Evolutionary conservation across 768 basidiomycete genomes (phyloP).

Genomic region (Candolleomyces aberdarensis): DNA sequence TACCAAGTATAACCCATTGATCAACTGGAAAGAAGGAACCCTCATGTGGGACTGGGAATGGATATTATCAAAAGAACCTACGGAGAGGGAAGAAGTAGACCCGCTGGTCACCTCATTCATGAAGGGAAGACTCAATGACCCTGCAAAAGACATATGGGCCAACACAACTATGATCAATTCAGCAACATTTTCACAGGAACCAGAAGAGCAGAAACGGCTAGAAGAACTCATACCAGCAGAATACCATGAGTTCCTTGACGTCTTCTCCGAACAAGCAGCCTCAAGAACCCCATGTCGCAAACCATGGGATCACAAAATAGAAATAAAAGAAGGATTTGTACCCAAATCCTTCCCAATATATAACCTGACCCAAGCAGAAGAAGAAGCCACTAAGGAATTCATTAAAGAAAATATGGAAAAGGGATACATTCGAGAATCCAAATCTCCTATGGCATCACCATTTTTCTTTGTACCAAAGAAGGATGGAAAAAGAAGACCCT

Average conservation of each 20-base stretch:
- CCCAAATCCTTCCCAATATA: slow-evolving; percentile 7
- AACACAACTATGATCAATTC: neutral
- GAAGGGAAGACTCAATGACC: too few species aligned
- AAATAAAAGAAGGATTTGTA: slow-evolving; percentile 9
- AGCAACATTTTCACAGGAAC: neutral
- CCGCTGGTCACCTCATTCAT: too few species aligned
- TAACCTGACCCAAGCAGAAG: neutral
- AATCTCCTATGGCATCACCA: slow-evolving; percentile 6
- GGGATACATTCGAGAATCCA: slow-evolving; percentile 7
- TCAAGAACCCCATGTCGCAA: slow-evolving; percentile 4
- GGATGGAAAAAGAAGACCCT: slow-evolving; percentile 11
- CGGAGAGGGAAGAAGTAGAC: too few species aligned
- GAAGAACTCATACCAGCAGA: neutral
- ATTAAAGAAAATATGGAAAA: slow-evolving; percentile 7
- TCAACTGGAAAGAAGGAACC: slow-evolving; percentile 1
- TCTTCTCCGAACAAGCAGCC: slow-evolving; percentile 13
- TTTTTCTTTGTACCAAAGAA: slow-evolving; percentile 12
- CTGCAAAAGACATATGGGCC: neutral
- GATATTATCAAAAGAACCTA: too few species aligned
- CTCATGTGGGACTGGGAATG: neutral
- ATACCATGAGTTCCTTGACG: neutral
- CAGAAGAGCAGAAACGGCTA: neutral
- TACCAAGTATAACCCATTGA: neutral
- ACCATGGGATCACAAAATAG: slow-evolving; percentile 15
- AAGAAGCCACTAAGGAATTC: neutral